These are phyloP conservation scores for Tetrapyrgos nigripes DNA, from an alignment of 1,284 basidiomycete genomes.

Conservation along the genomic window DNA sequence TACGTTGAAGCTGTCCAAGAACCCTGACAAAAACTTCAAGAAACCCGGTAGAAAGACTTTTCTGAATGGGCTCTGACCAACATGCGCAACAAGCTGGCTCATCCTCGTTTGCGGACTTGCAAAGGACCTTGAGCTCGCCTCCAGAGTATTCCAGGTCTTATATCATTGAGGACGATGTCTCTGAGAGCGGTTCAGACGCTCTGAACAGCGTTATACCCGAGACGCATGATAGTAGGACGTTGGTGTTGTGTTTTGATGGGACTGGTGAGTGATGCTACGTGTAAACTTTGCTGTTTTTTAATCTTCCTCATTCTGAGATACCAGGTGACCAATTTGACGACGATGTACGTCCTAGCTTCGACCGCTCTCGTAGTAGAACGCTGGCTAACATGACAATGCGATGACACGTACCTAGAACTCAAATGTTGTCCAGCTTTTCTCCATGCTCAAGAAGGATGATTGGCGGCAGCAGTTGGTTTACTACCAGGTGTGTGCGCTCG, in stretches of 20 bases:
- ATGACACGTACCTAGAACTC: constrained; percentile 38
- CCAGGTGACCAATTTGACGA: constrained; percentile 43
- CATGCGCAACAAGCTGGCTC: too few relatives aligned
- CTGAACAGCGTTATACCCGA: constrained; percentile 14
- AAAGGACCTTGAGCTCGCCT: constrained; percentile 6
- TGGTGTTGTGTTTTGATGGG: constrained; percentile 61
- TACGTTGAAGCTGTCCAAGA: too few relatives aligned
- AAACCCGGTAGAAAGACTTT: too few relatives aligned
- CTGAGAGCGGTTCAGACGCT: not conserved
- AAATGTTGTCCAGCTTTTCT: constrained; percentile 47
- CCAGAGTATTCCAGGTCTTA: constrained; percentile 11
- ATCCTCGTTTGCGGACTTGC: not conserved
- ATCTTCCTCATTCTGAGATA: not conserved
- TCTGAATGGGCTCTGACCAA: too few relatives aligned
- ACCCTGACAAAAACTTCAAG: too few relatives aligned
- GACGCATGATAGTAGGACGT: constrained; percentile 32
- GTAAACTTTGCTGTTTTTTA: not conserved
- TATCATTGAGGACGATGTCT: not conserved
- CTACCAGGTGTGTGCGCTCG: constrained; percentile 49
- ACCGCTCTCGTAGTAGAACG: not conserved
- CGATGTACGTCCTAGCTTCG: constrained; percentile 30
- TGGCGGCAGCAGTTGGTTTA: constrained; percentile 49
- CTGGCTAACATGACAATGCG: not conserved
- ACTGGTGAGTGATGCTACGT: constrained; percentile 48
- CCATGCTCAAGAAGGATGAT: constrained; percentile 50